Evolutionary conservation across 805 yeast species (phyloP).

Genomic region (Debaryomyces tyrocola): DNA sequence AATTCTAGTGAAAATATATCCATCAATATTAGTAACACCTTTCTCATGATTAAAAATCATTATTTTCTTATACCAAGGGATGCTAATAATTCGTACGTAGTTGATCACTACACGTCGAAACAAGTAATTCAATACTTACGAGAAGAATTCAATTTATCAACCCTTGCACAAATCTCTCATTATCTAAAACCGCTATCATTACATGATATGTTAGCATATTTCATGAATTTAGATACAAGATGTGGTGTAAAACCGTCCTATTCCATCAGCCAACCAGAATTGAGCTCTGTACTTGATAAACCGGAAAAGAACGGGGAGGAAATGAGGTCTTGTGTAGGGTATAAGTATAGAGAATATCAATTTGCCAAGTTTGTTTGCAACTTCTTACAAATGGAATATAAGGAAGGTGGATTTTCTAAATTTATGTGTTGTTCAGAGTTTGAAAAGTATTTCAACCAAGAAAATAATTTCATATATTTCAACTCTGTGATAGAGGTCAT

Average conservation of each 20-base stretch:
- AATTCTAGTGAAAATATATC: neutral
- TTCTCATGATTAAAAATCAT: conserved; percentile 5
- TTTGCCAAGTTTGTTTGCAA: conserved; percentile 12
- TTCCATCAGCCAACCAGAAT: conserved; percentile 1
- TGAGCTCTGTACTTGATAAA: neutral
- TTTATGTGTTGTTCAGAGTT: conserved; percentile 8
- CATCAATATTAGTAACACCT: conserved; percentile 8
- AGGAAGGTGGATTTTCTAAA: conserved; percentile 7
- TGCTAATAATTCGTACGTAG: neutral
- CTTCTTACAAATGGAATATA: conserved; percentile 5
- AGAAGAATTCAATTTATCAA: conserved; percentile 2
- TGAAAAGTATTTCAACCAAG: conserved; percentile 8
- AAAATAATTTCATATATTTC: conserved; percentile 14
- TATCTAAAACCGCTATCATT: conserved; percentile 10
- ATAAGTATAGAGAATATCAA: conserved; percentile 7
- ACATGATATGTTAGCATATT: conserved; percentile 9
- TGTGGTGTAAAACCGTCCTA: conserved; percentile 2
- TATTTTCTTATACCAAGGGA: conserved; percentile 3
- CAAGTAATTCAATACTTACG: conserved; percentile 11
- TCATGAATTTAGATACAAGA: conserved; percentile 8
- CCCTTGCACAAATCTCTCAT: conserved; percentile 7
- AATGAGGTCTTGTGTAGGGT: neutral
- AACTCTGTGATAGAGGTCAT: conserved; percentile 5
- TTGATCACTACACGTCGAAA: conserved; percentile 3
- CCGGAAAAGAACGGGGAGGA: neutral